Evolutionary conservation across 2,329 filamentous ascomycete species (phyloP).

Genomic region (Fusarium zealandicum): DNA sequence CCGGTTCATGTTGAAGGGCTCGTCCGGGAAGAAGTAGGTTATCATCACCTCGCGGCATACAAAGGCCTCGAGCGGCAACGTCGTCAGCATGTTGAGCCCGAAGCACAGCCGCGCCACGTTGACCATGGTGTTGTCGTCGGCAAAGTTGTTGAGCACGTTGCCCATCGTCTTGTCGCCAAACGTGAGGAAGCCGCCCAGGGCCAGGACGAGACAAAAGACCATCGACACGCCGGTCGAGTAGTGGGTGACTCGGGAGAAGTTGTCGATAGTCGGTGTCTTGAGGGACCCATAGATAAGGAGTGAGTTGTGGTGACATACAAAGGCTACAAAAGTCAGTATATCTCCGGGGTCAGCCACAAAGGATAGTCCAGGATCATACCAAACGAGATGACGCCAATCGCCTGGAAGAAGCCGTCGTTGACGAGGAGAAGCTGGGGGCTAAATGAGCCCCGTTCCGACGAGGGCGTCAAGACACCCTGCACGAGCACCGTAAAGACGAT

Average conservation of each 20-base stretch:
- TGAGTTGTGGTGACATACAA: conserved; percentile 89
- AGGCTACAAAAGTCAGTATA: conserved; percentile 51
- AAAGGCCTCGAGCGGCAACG: conserved; percentile 93
- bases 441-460: conserved; percentile 75
- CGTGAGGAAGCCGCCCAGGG: conserved; percentile 85
- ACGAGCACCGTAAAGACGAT: conserved; percentile 89
- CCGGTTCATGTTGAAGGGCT: conserved; percentile 79
- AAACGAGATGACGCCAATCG: conserved; percentile 97
- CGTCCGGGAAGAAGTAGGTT: conserved; percentile 76
- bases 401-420: conserved; percentile 89
- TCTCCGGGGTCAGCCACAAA: background rate
- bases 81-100: conserved; percentile 98
- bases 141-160: conserved; percentile 98
- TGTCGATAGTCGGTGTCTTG: conserved; percentile 91
- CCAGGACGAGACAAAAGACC: conserved; percentile 89
- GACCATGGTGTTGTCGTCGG: conserved; percentile 87
- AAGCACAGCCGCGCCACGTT: conserved; percentile 95
- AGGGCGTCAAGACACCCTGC: conserved; percentile 78
- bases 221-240: conserved; percentile 91
- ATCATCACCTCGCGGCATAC: conserved; percentile 97
- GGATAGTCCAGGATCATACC: conserved; percentile 59
- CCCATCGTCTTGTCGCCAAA: conserved; percentile 92
- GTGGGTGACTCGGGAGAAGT: conserved; percentile 92
- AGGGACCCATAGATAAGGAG: conserved; percentile 97
- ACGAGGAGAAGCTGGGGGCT: conserved; percentile 75